Base-by-base conservation (phyloP, 2,329 filamentous ascomycete species). In the Claviceps purpurea region DNA sequence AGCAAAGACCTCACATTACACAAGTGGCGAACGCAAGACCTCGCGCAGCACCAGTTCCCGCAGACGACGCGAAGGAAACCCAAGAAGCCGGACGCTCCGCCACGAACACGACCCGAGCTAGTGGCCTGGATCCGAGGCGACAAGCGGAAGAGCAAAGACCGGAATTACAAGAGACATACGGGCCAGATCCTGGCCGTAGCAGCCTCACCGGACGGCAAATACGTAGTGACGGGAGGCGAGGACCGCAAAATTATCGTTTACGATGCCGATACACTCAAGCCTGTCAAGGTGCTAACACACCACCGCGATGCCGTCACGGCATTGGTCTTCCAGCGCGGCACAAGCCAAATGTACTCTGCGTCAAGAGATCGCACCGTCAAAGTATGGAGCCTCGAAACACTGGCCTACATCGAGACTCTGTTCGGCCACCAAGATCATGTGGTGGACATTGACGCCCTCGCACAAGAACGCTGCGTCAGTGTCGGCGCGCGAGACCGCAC, bases 401-500 rank as follows among this genome's bases (percentile, higher is more conserved):
- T 95, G 56, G 89, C 91, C 46, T 98, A 97, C 63, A 81, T 96
- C 34, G 93, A 98, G 68, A 97, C 91, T 0, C 75, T 98, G 0
- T 97, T 96, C 64, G 93, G 93, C 45, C 93, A 98, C 69, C 91
- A 96, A 64, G 91, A 97, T 64, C 78, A 87, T 57, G 86, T 97
- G 5, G 76, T 91, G 40, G 87, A 89, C 62, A 80, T 98, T 51
- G 86, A 87, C 57, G 85, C 88, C 22, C 76, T 95, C 56, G 83
- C 85, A 2, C 82, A 89, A 59, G 93, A 97, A 67, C 84, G 89
- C 48, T 96, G 93, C 64, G 77, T 97, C 54, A 93, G 85, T 56
- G 93, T 95, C 18, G 93, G 93, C 52, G 85, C 89, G 5, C 78
- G 93, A 57, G 93, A 98, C 66, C 83, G 91, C 53, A 96, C 90